Percentiles rank a stretch among this genome's conserved stretches.
phyloP scores from a whole-genome alignment of 202 grass and related monocot genomes.

The Schoenoplectus tabernaemontani region DNA sequence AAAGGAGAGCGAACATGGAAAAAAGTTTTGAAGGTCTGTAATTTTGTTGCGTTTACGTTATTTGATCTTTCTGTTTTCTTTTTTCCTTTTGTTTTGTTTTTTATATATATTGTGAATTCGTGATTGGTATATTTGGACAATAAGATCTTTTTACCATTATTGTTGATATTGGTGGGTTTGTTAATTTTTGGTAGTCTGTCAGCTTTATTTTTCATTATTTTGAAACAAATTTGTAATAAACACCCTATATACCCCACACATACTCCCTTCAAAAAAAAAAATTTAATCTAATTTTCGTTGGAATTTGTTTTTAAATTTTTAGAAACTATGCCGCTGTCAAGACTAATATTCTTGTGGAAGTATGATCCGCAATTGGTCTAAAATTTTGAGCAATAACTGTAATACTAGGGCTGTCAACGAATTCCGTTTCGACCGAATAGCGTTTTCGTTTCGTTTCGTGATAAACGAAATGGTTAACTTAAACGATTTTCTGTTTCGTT shows the following conservation, averaged over 20 bases:
- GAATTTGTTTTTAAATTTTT: background rate
- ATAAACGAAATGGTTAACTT: too few relatives aligned
- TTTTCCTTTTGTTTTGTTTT: too few relatives aligned
- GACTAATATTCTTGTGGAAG: too few relatives aligned
- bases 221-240: background rate
- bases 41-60: background rate
- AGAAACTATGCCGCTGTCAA: background rate
- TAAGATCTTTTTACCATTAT: background rate
- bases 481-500: too few relatives aligned
- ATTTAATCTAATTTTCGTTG: background rate
- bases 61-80: background rate
- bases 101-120: background rate
- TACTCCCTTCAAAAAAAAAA: background rate
- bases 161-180: background rate
- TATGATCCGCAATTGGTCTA: too few relatives aligned
- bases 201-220: conserved; percentile 21
- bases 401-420: too few relatives aligned
- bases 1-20: background rate
- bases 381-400: background rate
- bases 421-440: too few relatives aligned
- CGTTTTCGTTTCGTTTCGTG: too few relatives aligned
- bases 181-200: background rate
- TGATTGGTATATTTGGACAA: background rate
- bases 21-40: conserved; percentile 1
- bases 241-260: background rate